Evolutionary conservation across 805 yeast species (phyloP).

Genomic region (Saccharomycopsis sp.): DNA sequence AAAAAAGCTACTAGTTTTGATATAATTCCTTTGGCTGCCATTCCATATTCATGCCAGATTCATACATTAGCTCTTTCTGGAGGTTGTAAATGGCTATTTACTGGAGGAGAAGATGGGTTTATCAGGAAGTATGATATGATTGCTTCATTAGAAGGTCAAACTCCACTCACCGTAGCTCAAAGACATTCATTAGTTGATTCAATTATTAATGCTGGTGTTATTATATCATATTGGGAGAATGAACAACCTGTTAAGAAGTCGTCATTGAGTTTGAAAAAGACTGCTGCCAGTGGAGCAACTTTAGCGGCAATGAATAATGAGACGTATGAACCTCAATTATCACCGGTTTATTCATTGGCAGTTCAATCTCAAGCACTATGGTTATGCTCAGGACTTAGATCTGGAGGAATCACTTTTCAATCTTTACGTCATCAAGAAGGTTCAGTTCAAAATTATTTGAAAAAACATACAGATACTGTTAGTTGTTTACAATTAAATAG

Average conservation of each 20-base stretch:
- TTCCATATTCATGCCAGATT: constrained; percentile 70
- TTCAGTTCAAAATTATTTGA: constrained; percentile 63
- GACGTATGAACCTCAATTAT: constrained; percentile 42
- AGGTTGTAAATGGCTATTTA: constrained; percentile 78
- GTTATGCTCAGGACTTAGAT: constrained; percentile 69
- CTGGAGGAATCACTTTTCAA: constrained; percentile 83
- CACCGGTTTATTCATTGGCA: constrained; percentile 84
- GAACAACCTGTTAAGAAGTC: constrained; percentile 67
- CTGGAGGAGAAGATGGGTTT: constrained; percentile 95
- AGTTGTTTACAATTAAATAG: constrained; percentile 57
- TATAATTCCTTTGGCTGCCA: constrained; percentile 77
- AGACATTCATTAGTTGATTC: constrained; percentile 82
- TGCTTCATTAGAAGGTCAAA: constrained; percentile 76
- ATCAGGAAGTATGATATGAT: constrained; percentile 83
- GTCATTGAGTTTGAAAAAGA: constrained; percentile 25
- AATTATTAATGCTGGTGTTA: constrained; percentile 73
- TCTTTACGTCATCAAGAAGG: constrained; percentile 82
- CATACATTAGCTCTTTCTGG: constrained; percentile 68
- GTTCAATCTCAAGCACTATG: constrained; percentile 77
- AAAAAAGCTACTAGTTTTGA: constrained; percentile 48
- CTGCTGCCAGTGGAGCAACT: neutral
- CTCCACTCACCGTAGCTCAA: constrained; percentile 84
- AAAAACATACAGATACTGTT: constrained; percentile 62
- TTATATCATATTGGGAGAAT: constrained; percentile 88
- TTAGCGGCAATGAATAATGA: constrained; percentile 22